These are phyloP conservation scores for Arbutus unedo DNA, from an alignment of 148 eudicot species.

Conservation along the genomic window DNA sequence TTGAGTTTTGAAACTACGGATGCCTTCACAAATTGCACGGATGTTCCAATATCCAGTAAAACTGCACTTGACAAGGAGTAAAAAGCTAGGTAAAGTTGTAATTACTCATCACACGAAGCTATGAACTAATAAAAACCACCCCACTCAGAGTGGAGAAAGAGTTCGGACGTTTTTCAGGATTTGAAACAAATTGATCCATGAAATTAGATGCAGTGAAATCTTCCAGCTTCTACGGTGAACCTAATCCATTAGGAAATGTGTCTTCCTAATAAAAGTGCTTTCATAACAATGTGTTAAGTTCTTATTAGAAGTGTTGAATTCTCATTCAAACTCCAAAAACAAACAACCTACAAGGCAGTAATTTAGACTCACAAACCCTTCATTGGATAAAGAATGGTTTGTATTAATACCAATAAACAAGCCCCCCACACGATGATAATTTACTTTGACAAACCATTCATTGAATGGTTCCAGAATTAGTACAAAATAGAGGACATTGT, in stretches of 20 bases:
- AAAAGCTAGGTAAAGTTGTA: background rate
- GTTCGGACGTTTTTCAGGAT: background rate
- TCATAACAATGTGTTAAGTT: background rate
- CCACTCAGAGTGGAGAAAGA: background rate
- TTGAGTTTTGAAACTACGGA: background rate
- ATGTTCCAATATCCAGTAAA: constrained; percentile 1
- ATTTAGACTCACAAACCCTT: background rate
- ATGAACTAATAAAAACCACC: background rate
- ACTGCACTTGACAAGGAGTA: no score
- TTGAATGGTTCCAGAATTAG: background rate
- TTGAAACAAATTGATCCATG: background rate
- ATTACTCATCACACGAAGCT: background rate
- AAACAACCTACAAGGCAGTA: background rate
- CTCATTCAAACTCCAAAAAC: background rate
- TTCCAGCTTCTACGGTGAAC: constrained; percentile 9
- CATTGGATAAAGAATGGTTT: no score
- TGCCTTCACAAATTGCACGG: background rate
- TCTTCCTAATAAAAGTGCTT: no score
- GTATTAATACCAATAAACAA: background rate
- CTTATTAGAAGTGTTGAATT: background rate
- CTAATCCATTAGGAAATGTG: background rate
- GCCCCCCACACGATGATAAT: background rate
- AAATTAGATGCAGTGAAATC: background rate
- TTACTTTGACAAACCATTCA: background rate
- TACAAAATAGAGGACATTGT: background rate